Evolutionary conservation across 345 rosid genomes (phyloP), one percentile per base, ranked within the genome.

Genomic region (Euphorbia pulcherrima): DNA sequence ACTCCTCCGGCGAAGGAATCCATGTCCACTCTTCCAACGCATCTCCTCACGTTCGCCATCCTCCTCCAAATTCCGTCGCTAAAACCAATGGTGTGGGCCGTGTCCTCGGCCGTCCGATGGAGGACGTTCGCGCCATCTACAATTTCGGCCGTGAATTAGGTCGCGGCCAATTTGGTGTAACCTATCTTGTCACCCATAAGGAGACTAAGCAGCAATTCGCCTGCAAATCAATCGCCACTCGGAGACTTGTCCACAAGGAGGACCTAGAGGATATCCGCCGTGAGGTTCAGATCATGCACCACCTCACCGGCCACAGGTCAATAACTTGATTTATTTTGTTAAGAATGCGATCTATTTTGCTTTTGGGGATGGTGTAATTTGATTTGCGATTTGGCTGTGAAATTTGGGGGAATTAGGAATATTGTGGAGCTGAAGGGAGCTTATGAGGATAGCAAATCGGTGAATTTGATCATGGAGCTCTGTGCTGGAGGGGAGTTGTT

Each of bases 251-350:
- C 72, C 80, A 84, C 73, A 82, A 80, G 35, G 98, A 93, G 40
- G 98, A 90, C 78, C 72, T 90, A 24, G 95, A 93, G 41, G 98
- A 93, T 47, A 87, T 90, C 55, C 96, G 90, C 64, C 96, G 98
- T 35, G 98, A 93, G 80, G 97, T 93, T 68, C 98, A 93, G 92
- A 90, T 93, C 83, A 94, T 94, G 99, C 81, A 94, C 71, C 99
- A 94, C 78, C 87, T 94, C 52, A 94, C 97, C 17, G 99, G 97
- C 24, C 88, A 90, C 84, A 79, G 91, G 97, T 88, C 8, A 50
- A 37, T 7, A 1, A 2, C 13, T 23, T 47, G 47, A 3, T 27
- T 16, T 2, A 46, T 46, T n/a, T 51, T 48, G 57, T 23, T n/a
- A 23, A 24, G 50, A 10, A 4, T 60, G 20, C 1, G n/a, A 69